phyloP scores from a whole-genome alignment of 73 alveolate genomes.

The Symbiodinium pilosum region DNA sequence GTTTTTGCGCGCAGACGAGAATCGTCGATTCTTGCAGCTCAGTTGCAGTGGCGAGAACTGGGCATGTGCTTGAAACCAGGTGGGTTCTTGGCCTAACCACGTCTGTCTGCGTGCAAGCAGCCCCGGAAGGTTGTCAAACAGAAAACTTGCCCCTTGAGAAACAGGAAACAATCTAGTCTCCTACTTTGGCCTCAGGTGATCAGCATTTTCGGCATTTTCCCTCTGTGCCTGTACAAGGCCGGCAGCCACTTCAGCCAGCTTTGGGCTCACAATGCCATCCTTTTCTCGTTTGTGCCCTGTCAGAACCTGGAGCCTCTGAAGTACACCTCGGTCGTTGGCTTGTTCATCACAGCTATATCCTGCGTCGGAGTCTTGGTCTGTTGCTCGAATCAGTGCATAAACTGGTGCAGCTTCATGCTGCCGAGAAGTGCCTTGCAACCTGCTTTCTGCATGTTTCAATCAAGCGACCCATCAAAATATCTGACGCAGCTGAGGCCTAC shows the following conservation, averaged over 20 bases:
- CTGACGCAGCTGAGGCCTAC: conserved; percentile 73
- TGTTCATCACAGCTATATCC: conserved; percentile 51
- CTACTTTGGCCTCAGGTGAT: conserved; percentile 10
- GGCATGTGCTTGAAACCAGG: no score
- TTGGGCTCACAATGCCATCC: no score
- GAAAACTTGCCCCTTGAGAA: no score
- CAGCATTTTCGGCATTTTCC: conserved; percentile 78
- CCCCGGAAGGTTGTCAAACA: background rate
- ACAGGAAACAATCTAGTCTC: no score
- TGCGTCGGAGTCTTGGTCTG: conserved; percentile 27
- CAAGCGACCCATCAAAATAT: background rate
- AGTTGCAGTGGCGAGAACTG: background rate
- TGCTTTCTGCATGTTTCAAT: background rate
- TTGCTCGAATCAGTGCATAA: background rate
- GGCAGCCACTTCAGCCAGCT: no score
- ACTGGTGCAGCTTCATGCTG: no score
- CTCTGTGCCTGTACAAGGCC: conserved; percentile 83
- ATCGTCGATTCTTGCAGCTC: conserved; percentile 55
- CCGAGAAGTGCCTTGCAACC: no score
- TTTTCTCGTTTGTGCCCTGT: no score
- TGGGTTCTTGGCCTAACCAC: no score
- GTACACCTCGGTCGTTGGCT: conserved; percentile 86
- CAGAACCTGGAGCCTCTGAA: conserved; percentile 87
- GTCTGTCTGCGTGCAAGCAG: no score
- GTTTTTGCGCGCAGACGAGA: conserved; percentile 72